Evolutionary conservation across 108 stramenopile species (phyloP), one percentile per base, ranked within the genome.

Genomic region (Skeletonema menzelii): DNA sequence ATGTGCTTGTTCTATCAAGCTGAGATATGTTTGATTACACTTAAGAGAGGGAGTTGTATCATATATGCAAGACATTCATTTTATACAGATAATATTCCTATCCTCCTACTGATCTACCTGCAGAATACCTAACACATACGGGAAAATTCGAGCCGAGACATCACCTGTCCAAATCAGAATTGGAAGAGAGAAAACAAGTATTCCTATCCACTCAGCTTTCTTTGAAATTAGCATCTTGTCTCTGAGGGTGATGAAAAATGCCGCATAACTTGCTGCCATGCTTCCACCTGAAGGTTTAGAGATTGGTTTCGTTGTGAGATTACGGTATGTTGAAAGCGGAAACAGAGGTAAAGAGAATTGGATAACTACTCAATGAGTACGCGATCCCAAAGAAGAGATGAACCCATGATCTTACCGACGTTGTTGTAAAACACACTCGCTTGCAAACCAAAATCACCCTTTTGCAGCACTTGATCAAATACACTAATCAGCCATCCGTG

Each of bases 201-300:
- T 72, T n/a, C 70, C 42, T 8, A 8, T 27, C 65, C 65, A 13
- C 49, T 72, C 70, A 24, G 19, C 63, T 2, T 19, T 53, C 70
- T 72, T 72, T 37, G 64, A 67, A 28, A 72, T 72, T 1, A 72
- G 70, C 70, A 28, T 72, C 40, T 72, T 72, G 30, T 72, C 70
- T 24, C 70, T 15, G 5, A 72, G 22, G 0, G 70, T 72, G 19
- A 72, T 64, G 53, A 72, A 72, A 14, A 72, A 28, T 8, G 26
- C 15, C 19, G 49, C 70, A 24, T 66, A 66, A 20, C 46, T 56
- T 6, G 70, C 70, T 27, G 42, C 70, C 42, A 65, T 26, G 49
- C 65, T 66, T 13, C 17, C 46, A 19, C 46, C 46, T 47, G 17
- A 35, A 37, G 7, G 35, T 37, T 1, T 10, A 37, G 10, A 11